Conservation (phyloP, 306 rosid species). For the Mimosa bimucronata region DNA sequence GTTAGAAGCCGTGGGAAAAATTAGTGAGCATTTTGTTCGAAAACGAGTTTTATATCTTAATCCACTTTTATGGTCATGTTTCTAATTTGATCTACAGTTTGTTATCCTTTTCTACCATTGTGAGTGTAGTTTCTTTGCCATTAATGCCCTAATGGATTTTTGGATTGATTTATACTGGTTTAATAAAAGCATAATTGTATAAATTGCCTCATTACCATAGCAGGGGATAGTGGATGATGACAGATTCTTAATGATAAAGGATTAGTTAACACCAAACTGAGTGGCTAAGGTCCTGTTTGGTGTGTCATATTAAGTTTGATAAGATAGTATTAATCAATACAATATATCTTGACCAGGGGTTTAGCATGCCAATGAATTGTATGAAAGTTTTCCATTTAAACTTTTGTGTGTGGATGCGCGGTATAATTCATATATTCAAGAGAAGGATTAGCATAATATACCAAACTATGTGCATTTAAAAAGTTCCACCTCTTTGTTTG, state of each 20-base stretch:
- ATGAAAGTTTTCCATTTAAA: no score
- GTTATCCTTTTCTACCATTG: constrained; percentile 7
- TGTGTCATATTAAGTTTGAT: no score
- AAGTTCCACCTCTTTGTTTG: no score
- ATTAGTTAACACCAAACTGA: no score
- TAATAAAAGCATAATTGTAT: constrained; percentile 36
- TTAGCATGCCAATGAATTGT: no score
- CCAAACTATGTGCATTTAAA: no score
- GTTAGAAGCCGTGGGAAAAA: constrained; percentile 74
- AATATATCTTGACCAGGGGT: no score
- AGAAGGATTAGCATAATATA: no score
- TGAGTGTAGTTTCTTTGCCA: constrained; percentile 22
- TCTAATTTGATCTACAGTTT: not conserved
- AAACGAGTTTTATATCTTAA: constrained; percentile 30
- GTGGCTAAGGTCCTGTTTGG: no score
- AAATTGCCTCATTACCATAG: constrained; percentile 25
- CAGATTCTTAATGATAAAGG: not conserved
- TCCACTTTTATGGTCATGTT: constrained; percentile 20
- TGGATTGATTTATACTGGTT: constrained; percentile 29
- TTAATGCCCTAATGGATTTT: constrained; percentile 22
- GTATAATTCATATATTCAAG: no score
- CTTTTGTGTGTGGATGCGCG: no score
- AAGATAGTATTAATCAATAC: no score
- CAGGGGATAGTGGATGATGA: not conserved
- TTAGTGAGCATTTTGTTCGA: constrained; percentile 43